Conservation (phyloP, 208 protist species). For the Acanthamoeba pearcei region DNA sequence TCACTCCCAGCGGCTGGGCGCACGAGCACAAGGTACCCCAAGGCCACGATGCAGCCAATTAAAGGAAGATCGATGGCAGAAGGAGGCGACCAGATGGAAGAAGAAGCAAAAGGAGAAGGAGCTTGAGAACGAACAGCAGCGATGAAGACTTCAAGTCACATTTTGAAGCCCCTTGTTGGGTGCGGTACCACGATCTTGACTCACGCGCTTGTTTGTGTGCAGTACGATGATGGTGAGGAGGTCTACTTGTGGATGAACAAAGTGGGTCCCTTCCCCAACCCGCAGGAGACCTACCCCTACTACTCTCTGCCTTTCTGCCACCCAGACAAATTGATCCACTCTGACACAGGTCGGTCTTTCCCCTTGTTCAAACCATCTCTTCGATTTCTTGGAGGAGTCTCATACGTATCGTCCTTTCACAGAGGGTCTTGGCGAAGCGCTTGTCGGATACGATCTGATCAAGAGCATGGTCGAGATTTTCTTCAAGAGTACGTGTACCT, state of each 20-base stretch:
- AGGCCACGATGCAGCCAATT: too few relatives aligned
- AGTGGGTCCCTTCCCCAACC: slow-evolving; percentile 95
- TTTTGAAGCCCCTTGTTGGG: too few relatives aligned
- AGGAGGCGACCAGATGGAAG: not conserved
- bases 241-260: slow-evolving; percentile 95
- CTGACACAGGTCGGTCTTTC: slow-evolving; percentile 82
- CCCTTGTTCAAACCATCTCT: slow-evolving; percentile 85
- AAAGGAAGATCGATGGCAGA: too few relatives aligned
- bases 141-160: not conserved
- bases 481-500: slow-evolving; percentile 70
- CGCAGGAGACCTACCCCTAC: slow-evolving; percentile 96
- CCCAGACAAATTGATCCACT: slow-evolving; percentile 76
- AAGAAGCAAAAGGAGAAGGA: not conserved
- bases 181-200: not conserved
- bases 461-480: slow-evolving; percentile 70
- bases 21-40: slow-evolving; percentile 55
- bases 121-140: not conserved
- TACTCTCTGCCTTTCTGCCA: slow-evolving; percentile 92
- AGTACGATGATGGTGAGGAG: slow-evolving; percentile 86
- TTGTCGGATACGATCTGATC: slow-evolving; percentile 78
- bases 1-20: slow-evolving; percentile 41
- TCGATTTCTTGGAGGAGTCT: slow-evolving; percentile 75
- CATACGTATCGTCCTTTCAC: not conserved
- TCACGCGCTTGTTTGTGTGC: not conserved
- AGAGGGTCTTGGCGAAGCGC: slow-evolving; percentile 77